Conservation (phyloP, 2,329 filamentous ascomycete species). For the Talaromyces funiculosus region DNA sequence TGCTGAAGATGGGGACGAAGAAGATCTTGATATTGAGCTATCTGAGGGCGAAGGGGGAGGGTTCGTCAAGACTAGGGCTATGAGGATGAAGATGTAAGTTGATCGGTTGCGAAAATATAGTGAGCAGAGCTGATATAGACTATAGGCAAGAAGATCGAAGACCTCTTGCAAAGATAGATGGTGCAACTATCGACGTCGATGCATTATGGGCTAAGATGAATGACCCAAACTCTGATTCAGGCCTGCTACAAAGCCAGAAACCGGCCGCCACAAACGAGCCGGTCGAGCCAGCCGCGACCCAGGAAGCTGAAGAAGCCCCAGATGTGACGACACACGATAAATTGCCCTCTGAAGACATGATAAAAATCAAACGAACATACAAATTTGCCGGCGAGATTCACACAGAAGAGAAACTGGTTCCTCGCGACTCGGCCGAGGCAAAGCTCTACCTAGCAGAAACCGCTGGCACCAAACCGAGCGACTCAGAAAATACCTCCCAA, state of each 20-base stretch:
- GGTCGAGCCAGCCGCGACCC: constrained; percentile 11
- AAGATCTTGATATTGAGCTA: constrained; percentile 33
- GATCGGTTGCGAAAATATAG: neutral
- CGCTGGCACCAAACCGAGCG: constrained; percentile 29
- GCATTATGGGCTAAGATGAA: constrained; percentile 52
- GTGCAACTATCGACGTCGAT: constrained; percentile 52
- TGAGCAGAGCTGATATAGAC: neutral
- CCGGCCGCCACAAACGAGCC: constrained; percentile 7
- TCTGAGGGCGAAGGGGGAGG: constrained; percentile 43
- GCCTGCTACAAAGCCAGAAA: constrained; percentile 15
- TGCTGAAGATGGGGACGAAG: constrained; percentile 27
- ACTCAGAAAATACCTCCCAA: constrained; percentile 20
- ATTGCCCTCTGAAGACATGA: constrained; percentile 38
- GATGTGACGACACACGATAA: constrained; percentile 15
- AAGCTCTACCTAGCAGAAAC: constrained; percentile 46
- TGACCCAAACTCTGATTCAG: constrained; percentile 21
- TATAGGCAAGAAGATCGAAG: constrained; percentile 44
- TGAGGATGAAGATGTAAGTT: constrained; percentile 44
- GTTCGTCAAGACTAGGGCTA: constrained; percentile 50
- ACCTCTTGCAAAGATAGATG: constrained; percentile 43
- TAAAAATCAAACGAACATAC: constrained; percentile 54
- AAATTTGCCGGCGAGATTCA: constrained; percentile 53
- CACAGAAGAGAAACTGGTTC: constrained; percentile 50
- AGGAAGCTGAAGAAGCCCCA: constrained; percentile 16
- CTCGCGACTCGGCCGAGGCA: constrained; percentile 51